Base-by-base conservation (phyloP, 2,329 filamentous ascomycete species). In the Hymenoscyphus fraxineus region DNA sequence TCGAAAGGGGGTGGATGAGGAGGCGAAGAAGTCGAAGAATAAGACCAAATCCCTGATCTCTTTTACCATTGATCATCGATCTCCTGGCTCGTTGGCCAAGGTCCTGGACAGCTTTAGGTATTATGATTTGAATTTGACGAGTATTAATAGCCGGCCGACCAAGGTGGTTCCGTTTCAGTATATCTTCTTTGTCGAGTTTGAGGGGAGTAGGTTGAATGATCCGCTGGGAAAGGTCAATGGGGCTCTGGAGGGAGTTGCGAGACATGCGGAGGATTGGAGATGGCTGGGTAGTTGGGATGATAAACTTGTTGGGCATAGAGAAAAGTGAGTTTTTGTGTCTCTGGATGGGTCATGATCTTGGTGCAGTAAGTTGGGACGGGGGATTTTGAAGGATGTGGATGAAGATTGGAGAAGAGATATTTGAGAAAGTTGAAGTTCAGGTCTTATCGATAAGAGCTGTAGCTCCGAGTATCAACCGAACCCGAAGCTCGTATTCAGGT, bases 131-230 rank as follows among this genome's bases (percentile, higher is more conserved):
- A 96, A 97, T 75, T 79, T 98, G 70, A 97, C 93, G 38, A 94
- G 89, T 76, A 96, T 98, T 77, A 93, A 93, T 75, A 93, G 91
- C 69, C 80, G 94, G 68, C 94, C 94, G 5, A 93, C 91, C 72
- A 84, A 90, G 63, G 80, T 84, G 47, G 79, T 81, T 70, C 86
- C 90, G 22, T 98, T 96, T 85, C 88, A 96, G 75, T 98, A 98
- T 78, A 85, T 97, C 44, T 97, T 98, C 79, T 93, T 98, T 74
- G 88, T 97, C 38, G 94, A 98, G 80, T 93, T 96, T 72, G 85
- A 90, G 75, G 89, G 90, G 1, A 83, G 86, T 75, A 79, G 78
- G 69, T 71, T 76, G 63, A 76, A 78, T 59, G 85, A 86, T 70
- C 80, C 81, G 1, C 80, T 83, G 61, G 83, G 82, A 3, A 80